phyloP scores from a whole-genome alignment of 371 early-diverging fungal species.

The Mortierella sp. region DNA sequence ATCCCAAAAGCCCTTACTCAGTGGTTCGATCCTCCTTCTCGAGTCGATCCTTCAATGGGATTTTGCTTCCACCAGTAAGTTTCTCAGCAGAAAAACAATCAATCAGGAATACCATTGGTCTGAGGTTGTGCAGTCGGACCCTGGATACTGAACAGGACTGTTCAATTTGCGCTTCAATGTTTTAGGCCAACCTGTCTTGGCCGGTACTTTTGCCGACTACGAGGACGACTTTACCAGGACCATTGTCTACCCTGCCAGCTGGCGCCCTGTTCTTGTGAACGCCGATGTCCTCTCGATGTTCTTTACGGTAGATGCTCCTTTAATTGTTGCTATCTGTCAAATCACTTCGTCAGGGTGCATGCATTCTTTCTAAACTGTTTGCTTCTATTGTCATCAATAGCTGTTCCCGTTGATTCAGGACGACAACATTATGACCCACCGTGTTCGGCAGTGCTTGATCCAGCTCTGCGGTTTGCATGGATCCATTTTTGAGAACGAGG shows the following conservation, averaged over 20 bases:
- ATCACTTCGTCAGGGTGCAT: neutral
- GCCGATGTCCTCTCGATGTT: slow-evolving; percentile 70
- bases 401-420: slow-evolving; percentile 61
- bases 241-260: slow-evolving; percentile 62
- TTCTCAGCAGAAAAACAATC: neutral
- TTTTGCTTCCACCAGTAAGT: slow-evolving; percentile 67
- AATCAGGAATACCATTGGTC: neutral
- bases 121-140: neutral
- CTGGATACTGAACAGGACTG: neutral
- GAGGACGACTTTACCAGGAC: slow-evolving; percentile 64
- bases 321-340: neutral
- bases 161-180: neutral
- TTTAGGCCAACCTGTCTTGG: slow-evolving; percentile 46
- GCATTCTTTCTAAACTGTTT: neutral
- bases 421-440: slow-evolving; percentile 66
- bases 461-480: slow-evolving; percentile 80
- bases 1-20: slow-evolving; percentile 43
- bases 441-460: slow-evolving; percentile 74
- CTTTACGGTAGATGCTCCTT: slow-evolving; percentile 60
- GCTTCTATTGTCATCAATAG: slow-evolving; percentile 27
- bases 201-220: slow-evolving; percentile 61
- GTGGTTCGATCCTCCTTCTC: slow-evolving; percentile 60
- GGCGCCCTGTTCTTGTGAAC: slow-evolving; percentile 66
- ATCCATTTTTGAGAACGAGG: slow-evolving; percentile 69
- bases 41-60: slow-evolving; percentile 81